These are phyloP conservation scores for Mucor circinelloides DNA, from an alignment of 371 early-diverging fungal genomes.

Conservation along the genomic window DNA sequence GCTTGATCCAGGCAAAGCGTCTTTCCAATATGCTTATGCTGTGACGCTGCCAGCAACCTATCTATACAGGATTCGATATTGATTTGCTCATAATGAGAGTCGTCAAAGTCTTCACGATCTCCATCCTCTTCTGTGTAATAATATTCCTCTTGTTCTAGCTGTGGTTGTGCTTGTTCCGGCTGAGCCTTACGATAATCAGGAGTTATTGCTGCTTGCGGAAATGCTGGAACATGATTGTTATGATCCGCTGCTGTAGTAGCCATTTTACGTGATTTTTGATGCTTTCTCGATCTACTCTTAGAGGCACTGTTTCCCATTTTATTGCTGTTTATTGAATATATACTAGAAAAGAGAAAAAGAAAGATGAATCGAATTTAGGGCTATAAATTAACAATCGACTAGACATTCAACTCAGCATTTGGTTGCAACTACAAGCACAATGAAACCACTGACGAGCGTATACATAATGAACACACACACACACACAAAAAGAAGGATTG, in stretches of 20 bases:
- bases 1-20: slow-evolving; percentile 69
- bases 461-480: neutral
- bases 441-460: neutral
- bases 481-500: neutral
- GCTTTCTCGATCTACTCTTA: slow-evolving; percentile 5
- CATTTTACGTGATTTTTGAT: slow-evolving; percentile 7
- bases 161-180: neutral
- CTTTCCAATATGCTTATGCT: slow-evolving; percentile 68
- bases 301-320: slow-evolving; percentile 21
- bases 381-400: neutral
- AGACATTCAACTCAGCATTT: neutral
- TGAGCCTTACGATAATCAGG: slow-evolving; percentile 4
- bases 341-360: neutral
- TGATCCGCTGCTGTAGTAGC: neutral
- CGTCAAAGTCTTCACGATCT: neutral
- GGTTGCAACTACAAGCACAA: neutral
- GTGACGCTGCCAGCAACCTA: slow-evolving; percentile 73
- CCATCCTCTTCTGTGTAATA: neutral
- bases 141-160: neutral
- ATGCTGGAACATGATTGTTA: neutral
- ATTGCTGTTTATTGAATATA: neutral
- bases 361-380: neutral
- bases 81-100: neutral
- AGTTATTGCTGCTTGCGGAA: neutral
- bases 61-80: slow-evolving; percentile 86